Base-by-base conservation (phyloP, 352 stramenopile genomes). In the Phytophthora tubulina region DNA sequence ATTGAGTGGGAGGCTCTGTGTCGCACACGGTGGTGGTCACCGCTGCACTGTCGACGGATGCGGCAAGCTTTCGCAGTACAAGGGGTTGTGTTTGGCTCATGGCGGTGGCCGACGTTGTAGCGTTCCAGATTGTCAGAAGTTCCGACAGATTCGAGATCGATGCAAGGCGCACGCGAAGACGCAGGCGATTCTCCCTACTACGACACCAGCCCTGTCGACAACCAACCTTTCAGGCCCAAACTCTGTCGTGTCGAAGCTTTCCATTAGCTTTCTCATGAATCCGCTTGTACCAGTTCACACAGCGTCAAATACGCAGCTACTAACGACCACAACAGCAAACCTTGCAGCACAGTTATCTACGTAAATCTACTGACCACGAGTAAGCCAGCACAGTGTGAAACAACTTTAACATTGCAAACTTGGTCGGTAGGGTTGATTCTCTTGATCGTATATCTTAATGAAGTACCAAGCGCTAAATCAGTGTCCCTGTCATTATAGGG, bases 121-220 rank as follows among this genome's bases (percentile, higher is more conserved):
- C 31, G 33, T 63, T 14, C 42, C n/a, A 32, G 30, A 36, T n/a
- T 63, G 56, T 44, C 42, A 45, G 27, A 63, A 63, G 31, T 63
- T 45, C 13, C 49, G 56, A 14, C 56, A 63, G 10, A 45, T 63
- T 15, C 56, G 42, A 62, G 54, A 62, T 31, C n/a, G 45, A 6
- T 64, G 56, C 56, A 64, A 63, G n/a, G 8, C 14, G 10, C 56
- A 63, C 56, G 31, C 42, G n/a, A 63, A 63, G 42, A 11, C 49
- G 30, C 33, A 54, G 21, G 21, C 21, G 21, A 27, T 27, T 53
- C 21, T 10, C 46, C 6, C 46, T 36, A n/a, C 46, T 3, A 54
- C 14, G 10, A 21, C 21, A 27, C 21, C 21, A 27, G 21, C 21
- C 21, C 21, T 27, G 21, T 27, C 48, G 27, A 21, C 49, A 5